Conservation (phyloP, 805 yeast species). For the Pichia ethanolica region DNA sequence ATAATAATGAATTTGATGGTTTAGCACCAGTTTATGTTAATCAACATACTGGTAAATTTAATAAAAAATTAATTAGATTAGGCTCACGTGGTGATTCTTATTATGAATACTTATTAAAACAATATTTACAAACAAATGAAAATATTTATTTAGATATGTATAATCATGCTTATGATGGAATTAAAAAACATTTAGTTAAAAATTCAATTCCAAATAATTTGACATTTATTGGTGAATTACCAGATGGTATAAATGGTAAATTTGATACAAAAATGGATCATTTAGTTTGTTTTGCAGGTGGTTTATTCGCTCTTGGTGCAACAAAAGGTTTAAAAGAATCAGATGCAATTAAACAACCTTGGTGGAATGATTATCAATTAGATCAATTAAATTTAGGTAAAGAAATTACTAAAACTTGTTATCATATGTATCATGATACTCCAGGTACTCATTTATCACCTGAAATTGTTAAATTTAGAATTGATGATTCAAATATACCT, state of each 20-base stretch:
- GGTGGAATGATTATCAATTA: slow-evolving; percentile 55
- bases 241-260: slow-evolving; percentile 54
- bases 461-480: slow-evolving; percentile 79
- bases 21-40: slow-evolving; percentile 74
- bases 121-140: slow-evolving; percentile 69
- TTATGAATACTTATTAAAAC: slow-evolving; percentile 82
- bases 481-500: slow-evolving; percentile 31
- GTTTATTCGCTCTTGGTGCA: slow-evolving; percentile 81
- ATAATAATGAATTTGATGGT: slow-evolving; percentile 41
- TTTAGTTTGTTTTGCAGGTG: slow-evolving; percentile 86
- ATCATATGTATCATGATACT: slow-evolving; percentile 69
- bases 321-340: slow-evolving; percentile 59
- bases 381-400: slow-evolving; percentile 62
- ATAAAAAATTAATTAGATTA: slow-evolving; percentile 59
- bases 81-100: slow-evolving; percentile 94
- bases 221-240: slow-evolving; percentile 71
- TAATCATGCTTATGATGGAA: slow-evolving; percentile 68
- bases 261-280: slow-evolving; percentile 82
- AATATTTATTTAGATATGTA: slow-evolving; percentile 70
- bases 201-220: slow-evolving; percentile 56
- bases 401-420: slow-evolving; percentile 74
- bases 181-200: slow-evolving; percentile 56
- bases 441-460: slow-evolving; percentile 76
- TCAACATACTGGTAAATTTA: slow-evolving; percentile 67
- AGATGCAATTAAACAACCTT: slow-evolving; percentile 45